These are phyloP conservation scores for Biscutella laevigata DNA, from an alignment of 441 rosid genomes.

Conservation along the genomic window DNA sequence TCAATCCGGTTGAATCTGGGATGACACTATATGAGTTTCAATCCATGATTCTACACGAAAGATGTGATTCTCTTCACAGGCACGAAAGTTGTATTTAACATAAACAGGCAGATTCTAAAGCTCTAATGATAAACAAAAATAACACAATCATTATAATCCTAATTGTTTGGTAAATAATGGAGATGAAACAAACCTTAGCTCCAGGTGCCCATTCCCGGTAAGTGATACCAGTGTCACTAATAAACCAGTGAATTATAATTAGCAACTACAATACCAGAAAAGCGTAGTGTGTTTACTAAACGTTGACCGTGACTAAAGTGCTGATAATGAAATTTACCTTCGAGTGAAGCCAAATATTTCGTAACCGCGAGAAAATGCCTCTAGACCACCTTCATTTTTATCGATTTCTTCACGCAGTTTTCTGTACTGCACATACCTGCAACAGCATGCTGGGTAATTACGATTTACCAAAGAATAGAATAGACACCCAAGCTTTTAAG, in stretches of 20 bases:
- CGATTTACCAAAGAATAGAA: background rate
- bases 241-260: conserved; percentile 30
- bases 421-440: conserved; percentile 63
- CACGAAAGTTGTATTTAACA: background rate
- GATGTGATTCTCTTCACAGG: background rate
- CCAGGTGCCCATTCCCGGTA: conserved; percentile 99
- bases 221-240: conserved; percentile 77
- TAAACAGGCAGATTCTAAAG: background rate
- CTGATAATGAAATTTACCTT: conserved; percentile 39
- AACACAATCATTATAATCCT: background rate
- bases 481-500: background rate
- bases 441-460: conserved; percentile 4
- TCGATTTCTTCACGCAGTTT: conserved; percentile 68
- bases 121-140: background rate
- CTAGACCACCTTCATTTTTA: conserved; percentile 83
- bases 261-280: conserved; percentile 29
- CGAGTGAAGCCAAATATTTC: conserved; percentile 79
- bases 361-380: conserved; percentile 87
- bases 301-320: background rate
- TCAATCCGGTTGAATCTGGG: background rate
- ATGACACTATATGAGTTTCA: background rate
- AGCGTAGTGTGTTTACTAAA: conserved; percentile 14
- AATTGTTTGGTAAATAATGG: background rate
- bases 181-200: conserved; percentile 65
- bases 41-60: background rate